Evolutionary conservation across 2,329 filamentous ascomycete genomes (phyloP), one percentile per base, ranked within the genome.

Genomic region (Fusarium liriodendri): DNA sequence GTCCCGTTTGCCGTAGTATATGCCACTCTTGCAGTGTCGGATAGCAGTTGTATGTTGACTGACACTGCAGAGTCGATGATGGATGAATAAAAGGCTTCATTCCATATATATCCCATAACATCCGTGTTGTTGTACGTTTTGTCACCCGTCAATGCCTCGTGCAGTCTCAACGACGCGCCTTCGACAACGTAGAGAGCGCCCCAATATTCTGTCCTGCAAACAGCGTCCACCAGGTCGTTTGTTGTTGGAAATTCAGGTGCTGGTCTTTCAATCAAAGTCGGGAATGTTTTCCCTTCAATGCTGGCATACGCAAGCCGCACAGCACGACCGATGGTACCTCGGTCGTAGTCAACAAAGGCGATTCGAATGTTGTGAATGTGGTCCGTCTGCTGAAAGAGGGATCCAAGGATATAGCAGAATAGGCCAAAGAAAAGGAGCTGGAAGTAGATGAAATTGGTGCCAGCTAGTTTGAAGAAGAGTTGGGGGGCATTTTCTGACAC

Each of bases 371-470:
- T 75, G 47, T 75, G 61, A 10, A 45, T 69, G 29, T 73, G 73
- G 45, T 59, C 64, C 0, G 64, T 68, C 47, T 78, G 71, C 47
- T 69, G 74, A 29, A 65, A 77, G 20, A 78, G 35, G 6, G 76
- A 62, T 5, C 76, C 76, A 35, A 77, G 74, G 13, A 77, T 66
- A 38, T 78, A 77, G 67, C 71, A 71, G 47, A 77, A 77, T 14
- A 78, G 70, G 13, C 57, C 63, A 5, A 78, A 59, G 38, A 78
- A 77, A 11, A 77, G 42, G 9, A 78, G 20, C 16, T 72, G 91
- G 92, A 75, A 91, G 6, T 70, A 63, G 47, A 77, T 20, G 22
- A 77, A 70, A 38, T 77, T 77, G 10, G 64, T 45, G 16, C 62
- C 42, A 2, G 50, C 71, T 2, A 71, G 71, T 22, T 62, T 71